Conservation (phyloP, 306 rosid species). For the Inga laurina region DNA sequence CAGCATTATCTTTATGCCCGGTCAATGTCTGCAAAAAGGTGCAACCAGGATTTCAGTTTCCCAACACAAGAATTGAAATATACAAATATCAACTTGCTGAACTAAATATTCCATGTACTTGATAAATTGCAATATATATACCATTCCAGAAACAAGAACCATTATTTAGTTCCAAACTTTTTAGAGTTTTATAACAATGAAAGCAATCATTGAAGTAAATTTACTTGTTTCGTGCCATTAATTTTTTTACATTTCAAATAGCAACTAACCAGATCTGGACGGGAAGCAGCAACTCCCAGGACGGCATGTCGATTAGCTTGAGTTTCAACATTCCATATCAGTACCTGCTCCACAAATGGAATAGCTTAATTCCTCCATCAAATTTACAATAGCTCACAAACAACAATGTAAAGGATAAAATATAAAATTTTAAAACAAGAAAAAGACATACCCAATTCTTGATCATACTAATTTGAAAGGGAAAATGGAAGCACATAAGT, state of each 20-base stretch:
- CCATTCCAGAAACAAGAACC: not conserved
- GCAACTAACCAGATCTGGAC: constrained; percentile 80
- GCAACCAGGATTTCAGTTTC: constrained; percentile 14
- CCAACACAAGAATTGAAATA: not conserved
- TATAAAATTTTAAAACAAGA: not conserved
- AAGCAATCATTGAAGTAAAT: not conserved
- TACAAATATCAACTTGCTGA: constrained; percentile 2
- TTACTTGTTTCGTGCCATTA: not conserved
- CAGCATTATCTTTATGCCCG: constrained; percentile 97
- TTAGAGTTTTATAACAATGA: constrained; percentile 1
- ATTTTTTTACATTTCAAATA: constrained; percentile 2
- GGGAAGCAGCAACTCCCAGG: constrained; percentile 77
- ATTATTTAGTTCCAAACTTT: constrained; percentile 6
- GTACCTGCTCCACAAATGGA: constrained; percentile 52
- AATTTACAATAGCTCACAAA: not conserved
- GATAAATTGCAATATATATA: not conserved
- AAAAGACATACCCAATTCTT: not conserved
- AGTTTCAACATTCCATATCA: constrained; percentile 88
- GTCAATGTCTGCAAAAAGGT: constrained; percentile 73
- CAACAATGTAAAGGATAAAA: not conserved
- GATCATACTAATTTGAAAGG: not conserved
- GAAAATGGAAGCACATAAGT: constrained; percentile 7
- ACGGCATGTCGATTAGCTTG: constrained; percentile 91
- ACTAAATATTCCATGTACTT: not conserved
- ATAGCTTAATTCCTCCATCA: not conserved